Percentiles rank a stretch among this genome's conserved stretches.
Conservation (phyloP, 2,329 filamentous ascomycete genomes). For the Cercospora sp. region DNA sequence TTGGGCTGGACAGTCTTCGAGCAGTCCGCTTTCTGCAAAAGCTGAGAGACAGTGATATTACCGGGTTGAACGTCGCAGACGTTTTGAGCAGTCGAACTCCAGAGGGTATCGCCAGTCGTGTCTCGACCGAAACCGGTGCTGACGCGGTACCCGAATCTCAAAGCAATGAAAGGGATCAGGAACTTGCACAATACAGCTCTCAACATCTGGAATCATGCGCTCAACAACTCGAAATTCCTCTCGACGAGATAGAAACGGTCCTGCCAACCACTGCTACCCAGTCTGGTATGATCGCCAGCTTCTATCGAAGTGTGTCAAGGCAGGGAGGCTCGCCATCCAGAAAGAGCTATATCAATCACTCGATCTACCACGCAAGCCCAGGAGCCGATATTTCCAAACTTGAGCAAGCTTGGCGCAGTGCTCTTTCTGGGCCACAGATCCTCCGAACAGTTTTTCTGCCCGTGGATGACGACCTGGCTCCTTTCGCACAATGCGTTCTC, state of each 20-base stretch:
- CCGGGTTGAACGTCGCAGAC: not conserved
- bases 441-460: not conserved
- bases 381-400: not conserved
- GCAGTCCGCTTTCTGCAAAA: not conserved
- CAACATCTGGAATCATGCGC: not conserved
- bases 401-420: not conserved
- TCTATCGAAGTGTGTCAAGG: slow-evolving; percentile 44
- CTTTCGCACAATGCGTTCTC: not conserved
- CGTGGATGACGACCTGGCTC: not conserved
- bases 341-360: not conserved
- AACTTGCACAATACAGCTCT: not conserved
- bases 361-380: not conserved
- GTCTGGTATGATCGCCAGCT: slow-evolving; percentile 77
- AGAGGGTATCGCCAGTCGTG: not conserved
- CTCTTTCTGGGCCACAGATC: not conserved
- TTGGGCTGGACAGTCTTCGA: not conserved
- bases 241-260: slow-evolving; percentile 40
- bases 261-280: slow-evolving; percentile 71
- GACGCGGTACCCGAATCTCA: not conserved
- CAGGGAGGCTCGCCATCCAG: not conserved
- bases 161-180: not conserved
- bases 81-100: not conserved
- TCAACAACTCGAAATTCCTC: not conserved
- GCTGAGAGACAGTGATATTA: not conserved
- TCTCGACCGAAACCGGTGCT: not conserved